Conservation (phyloP, 331 rosid genomes). For the Malus hybrid region DNA sequence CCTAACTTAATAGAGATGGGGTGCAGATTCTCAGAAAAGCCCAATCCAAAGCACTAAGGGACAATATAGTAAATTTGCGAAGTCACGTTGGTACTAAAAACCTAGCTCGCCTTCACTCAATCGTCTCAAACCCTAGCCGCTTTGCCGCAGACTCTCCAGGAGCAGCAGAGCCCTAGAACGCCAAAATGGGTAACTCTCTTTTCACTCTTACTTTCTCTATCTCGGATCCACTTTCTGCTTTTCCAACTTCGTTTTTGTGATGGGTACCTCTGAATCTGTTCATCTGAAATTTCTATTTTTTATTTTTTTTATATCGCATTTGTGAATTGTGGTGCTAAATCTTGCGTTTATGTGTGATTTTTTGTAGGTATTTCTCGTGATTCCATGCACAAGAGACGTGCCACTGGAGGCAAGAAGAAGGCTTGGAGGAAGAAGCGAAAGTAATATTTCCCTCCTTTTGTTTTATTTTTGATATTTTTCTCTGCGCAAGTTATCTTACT, state of each 20-base stretch:
- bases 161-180: not conserved
- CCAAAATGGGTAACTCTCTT: constrained; percentile 41
- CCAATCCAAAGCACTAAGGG: not conserved
- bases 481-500: too few species aligned
- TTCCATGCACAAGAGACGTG: constrained; percentile 79
- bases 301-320: not conserved
- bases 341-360: not conserved
- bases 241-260: not conserved
- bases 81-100: constrained; percentile 7
- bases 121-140: constrained; percentile 1
- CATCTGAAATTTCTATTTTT: not conserved
- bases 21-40: not conserved
- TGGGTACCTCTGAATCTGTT: not conserved
- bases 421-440: constrained; percentile 80
- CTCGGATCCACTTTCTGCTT: not conserved
- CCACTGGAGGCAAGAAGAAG: constrained; percentile 78
- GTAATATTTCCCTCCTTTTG: constrained; percentile 15
- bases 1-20: not conserved
- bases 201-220: not conserved
- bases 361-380: constrained; percentile 56
- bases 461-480: not conserved
- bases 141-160: not conserved
- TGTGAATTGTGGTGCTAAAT: not conserved
- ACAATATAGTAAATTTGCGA: not conserved
- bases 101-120: not conserved